Percentiles rank a stretch among this genome's conserved stretches.
Conservation (phyloP, 2,329 filamentous ascomycete genomes). For the Alternaria sp. region DNA sequence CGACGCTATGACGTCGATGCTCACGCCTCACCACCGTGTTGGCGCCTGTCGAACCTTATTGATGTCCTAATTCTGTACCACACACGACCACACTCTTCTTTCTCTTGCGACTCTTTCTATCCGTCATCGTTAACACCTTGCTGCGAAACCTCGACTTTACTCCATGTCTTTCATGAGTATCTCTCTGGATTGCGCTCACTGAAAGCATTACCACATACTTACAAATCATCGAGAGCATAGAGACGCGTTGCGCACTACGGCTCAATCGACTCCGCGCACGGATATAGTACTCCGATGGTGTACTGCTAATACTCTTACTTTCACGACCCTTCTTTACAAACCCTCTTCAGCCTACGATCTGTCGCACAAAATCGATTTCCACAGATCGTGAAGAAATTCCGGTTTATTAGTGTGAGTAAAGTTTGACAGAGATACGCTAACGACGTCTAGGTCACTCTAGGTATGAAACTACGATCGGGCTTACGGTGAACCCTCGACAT, state of each 20-base stretch:
- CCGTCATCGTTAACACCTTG: background rate
- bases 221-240: background rate
- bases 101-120: background rate
- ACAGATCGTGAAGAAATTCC: background rate
- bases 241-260: background rate
- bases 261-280: background rate
- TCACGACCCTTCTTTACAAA: background rate
- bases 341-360: background rate
- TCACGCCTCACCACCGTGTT: background rate
- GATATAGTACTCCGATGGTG: background rate
- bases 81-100: background rate
- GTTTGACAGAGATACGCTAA: background rate
- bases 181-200: background rate
- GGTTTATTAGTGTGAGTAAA: background rate
- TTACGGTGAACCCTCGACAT: background rate
- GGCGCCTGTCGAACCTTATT: background rate
- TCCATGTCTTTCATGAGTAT: background rate
- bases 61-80: background rate
- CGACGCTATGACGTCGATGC: background rate
- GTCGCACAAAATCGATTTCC: background rate
- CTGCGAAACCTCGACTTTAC: background rate
- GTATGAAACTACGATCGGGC: background rate
- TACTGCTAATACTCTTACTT: background rate
- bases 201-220: background rate
- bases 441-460: background rate